Base-by-base conservation (phyloP, 2,329 filamentous ascomycete genomes). In the Aspergillus sclerotialis region DNA sequence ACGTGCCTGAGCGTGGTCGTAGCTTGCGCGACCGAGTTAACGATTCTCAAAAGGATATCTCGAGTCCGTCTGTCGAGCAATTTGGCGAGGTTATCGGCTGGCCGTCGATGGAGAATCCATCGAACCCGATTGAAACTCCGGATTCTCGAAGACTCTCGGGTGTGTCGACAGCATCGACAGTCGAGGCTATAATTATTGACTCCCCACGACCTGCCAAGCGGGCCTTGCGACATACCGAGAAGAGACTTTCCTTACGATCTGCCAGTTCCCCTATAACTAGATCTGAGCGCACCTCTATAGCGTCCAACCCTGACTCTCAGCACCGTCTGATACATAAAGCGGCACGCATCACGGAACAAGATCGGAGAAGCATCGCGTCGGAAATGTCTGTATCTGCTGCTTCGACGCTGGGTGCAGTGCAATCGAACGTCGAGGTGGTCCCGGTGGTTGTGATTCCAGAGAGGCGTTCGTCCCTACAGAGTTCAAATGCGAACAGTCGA, bases 141-240 rank as follows among this genome's bases (percentile, higher is more conserved):
- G 56, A 59, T 9, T 43, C 41, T 33, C 58, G 56, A 42, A 65
- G 73, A 28, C 56, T 67, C 13, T 78, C 75, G 10, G 64, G 53
- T 11, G 54, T 67, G 3, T 78, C 75, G 3, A 65, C 66, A 14
- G 63, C 67, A 8, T 77, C 74, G 5, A 74, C 72, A 0, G 61
- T 77, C 11, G 72, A 75, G 55, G 74, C 70, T 9, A 63, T 73
- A 48, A 72, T 78, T 18, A 65, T 76, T 28, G 63, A 72, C 12
- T 64, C 65, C 11, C 67, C 69, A 4, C 68, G 64, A 25, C 64
- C 61, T 39, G 56, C 63, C 24, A 61, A 54, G 33, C 60, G 58
- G 26, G 68, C 63, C 1, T 53, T 78, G 32, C 69, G 75, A 32
- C 74, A 77, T 48, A 68, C 67, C 5, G 69, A 67, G 29, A 76